Evolutionary conservation across 805 yeast species (phyloP).

Genomic region (Ogataea siamensis): DNA sequence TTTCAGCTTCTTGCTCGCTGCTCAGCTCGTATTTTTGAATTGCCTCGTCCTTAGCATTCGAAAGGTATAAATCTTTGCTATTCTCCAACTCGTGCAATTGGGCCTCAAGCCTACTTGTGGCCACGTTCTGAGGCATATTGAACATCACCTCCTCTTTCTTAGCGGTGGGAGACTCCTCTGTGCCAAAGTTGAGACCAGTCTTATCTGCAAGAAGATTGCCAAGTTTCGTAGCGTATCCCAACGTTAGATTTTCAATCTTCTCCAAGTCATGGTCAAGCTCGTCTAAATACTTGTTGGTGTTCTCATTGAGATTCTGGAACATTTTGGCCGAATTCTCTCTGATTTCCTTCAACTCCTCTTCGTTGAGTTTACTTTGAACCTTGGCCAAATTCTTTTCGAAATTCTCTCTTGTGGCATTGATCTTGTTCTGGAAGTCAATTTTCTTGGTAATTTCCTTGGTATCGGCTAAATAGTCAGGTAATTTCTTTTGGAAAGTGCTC

Average conservation of each 20-base stretch:
- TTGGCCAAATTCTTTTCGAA: conserved; percentile 17
- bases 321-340: conserved; percentile 26
- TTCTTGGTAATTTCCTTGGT: conserved; percentile 25
- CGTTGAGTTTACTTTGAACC: conserved; percentile 20
- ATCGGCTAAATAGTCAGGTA: conserved; percentile 34
- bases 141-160: conserved; percentile 42
- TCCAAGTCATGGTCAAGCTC: conserved; percentile 73
- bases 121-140: conserved; percentile 41
- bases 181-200: conserved; percentile 19
- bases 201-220: conserved; percentile 47
- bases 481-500: conserved; percentile 31
- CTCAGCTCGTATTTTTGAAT: conserved; percentile 42
- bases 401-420: conserved; percentile 19
- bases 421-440: conserved; percentile 19
- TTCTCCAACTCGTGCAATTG: conserved; percentile 56
- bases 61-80: conserved; percentile 44
- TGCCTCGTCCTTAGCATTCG: conserved; percentile 34
- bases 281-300: conserved; percentile 65
- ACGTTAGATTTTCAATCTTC: conserved; percentile 66
- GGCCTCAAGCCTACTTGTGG: conserved; percentile 59
- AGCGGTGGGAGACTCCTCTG: conserved; percentile 23
- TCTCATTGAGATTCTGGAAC: conserved; percentile 30
- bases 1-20: conserved; percentile 47
- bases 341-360: conserved; percentile 27
- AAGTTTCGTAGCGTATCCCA: conserved; percentile 54